A percentile compares a stretch with the other conserved stretches of the same genome.
Evolutionary conservation across 2,329 filamentous ascomycete species (phyloP).

Genomic region (Diplodia corticola): DNA sequence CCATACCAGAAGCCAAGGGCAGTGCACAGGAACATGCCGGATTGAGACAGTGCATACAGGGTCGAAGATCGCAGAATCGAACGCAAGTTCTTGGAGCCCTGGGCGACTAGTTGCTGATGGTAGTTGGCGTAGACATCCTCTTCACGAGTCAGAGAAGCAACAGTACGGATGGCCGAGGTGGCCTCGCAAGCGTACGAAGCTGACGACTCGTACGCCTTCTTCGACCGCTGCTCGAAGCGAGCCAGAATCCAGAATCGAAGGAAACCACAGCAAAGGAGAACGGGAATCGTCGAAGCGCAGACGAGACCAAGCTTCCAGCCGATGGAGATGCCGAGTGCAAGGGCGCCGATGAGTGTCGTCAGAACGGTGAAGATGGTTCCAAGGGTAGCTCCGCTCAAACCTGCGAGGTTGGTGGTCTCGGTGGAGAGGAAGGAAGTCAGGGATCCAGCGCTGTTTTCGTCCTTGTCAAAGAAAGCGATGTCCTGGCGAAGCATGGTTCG

Average conservation of each 20-base stretch:
- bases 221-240: slow-evolving; percentile 75
- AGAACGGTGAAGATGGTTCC: slow-evolving; percentile 79
- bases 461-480: slow-evolving; percentile 84
- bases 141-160: slow-evolving; percentile 87
- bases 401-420: slow-evolving; percentile 84
- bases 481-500: slow-evolving; percentile 88
- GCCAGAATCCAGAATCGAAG: slow-evolving; percentile 83
- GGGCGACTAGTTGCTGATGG: slow-evolving; percentile 62
- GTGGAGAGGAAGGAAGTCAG: slow-evolving; percentile 85
- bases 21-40: slow-evolving; percentile 71
- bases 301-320: slow-evolving; percentile 89
- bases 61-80: slow-evolving; percentile 75
- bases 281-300: slow-evolving; percentile 73
- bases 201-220: slow-evolving; percentile 75
- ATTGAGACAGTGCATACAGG: slow-evolving; percentile 83
- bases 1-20: slow-evolving; percentile 94
- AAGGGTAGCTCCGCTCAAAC: slow-evolving; percentile 82
- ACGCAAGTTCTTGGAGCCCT: slow-evolving; percentile 67
- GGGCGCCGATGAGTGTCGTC: slow-evolving; percentile 76
- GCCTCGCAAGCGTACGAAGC: slow-evolving; percentile 91
- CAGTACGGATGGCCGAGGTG: slow-evolving; percentile 89
- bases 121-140: slow-evolving; percentile 75
- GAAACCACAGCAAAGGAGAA: slow-evolving; percentile 80
- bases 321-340: slow-evolving; percentile 68
- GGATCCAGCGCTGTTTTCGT: slow-evolving; percentile 85